Conservation (phyloP, 495 filamentous ascomycete genomes). For the Amphirosellinia nigrospora region DNA sequence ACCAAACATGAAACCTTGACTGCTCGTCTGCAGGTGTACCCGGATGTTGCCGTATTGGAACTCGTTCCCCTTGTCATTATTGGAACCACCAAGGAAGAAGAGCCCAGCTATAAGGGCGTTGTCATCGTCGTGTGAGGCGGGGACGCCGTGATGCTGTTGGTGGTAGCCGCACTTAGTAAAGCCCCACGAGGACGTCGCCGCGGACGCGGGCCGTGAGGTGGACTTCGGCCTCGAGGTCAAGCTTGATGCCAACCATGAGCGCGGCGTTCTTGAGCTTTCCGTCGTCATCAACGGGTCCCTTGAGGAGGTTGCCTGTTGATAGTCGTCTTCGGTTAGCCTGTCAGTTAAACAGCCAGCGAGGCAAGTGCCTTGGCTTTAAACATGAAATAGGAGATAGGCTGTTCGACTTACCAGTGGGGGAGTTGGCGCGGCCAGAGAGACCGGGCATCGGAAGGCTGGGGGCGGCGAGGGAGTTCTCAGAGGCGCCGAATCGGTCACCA, state of each 20-base stretch:
- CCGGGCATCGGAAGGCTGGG: slow-evolving; percentile 42
- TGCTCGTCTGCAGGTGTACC: slow-evolving; percentile 21
- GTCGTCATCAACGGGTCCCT: slow-evolving; percentile 46
- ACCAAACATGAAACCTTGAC: slow-evolving; percentile 20
- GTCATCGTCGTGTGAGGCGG: not conserved
- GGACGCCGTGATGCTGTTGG: slow-evolving; percentile 13
- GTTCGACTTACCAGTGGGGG: slow-evolving; percentile 37
- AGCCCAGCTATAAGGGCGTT: slow-evolving; percentile 8
- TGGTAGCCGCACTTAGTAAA: slow-evolving; percentile 27
- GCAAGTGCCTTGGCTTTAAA: slow-evolving; percentile 8
- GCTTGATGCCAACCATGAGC: slow-evolving; percentile 51
- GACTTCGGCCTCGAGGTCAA: slow-evolving; percentile 52
- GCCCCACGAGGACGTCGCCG: slow-evolving; percentile 46
- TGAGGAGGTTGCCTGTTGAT: slow-evolving; percentile 41
- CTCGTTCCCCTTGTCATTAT: slow-evolving; percentile 6
- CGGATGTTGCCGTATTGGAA: slow-evolving; percentile 23
- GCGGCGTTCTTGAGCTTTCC: slow-evolving; percentile 50
- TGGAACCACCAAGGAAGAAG: slow-evolving; percentile 23
- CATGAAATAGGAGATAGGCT: not conserved
- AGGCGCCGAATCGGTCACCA: slow-evolving; percentile 26
- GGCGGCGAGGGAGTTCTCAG: not conserved
- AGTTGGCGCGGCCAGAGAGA: slow-evolving; percentile 43
- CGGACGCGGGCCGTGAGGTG: slow-evolving; percentile 49
- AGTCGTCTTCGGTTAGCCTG: slow-evolving; percentile 21
- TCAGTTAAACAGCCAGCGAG: slow-evolving; percentile 15